Base-by-base conservation (phyloP, 768 basidiomycete species). In the Lentinus tigrinus region DNA sequence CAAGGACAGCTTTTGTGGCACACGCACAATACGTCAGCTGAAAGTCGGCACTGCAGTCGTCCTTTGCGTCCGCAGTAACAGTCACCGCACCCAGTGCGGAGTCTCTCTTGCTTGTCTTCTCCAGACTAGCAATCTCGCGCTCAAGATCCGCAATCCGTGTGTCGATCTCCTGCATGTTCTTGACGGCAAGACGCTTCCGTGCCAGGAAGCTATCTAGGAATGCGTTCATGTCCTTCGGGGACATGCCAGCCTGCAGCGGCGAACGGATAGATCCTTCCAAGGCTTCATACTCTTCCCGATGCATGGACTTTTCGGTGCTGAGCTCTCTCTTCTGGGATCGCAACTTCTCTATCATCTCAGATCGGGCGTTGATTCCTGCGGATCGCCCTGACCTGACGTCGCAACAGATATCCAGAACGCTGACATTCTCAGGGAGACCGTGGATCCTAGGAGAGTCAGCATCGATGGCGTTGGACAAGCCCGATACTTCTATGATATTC, bases 11-110 rank as follows among this genome's bases (percentile, higher is more conserved):
- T 27, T 16, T 26, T 26, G n/a, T 4, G 40, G 19, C 21, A 28
- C 4, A 69, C 81, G 28, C 58, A 84, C 83, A 74, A 63, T 85
- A 85, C 7, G 79, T 79, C 16, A 85, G 64, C 57, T 74, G 79
- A 40, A 88, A 71, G 11, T 79, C 74, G 23, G 79, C 52, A 5
- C 51, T 51, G 36, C 47, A 49, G 6, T 28, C 40, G 7, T 17
- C 14, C 34, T 47, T 27, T 10, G 63, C 54, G 16, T 54, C 7
- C 21, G 62, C 39, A 2, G 53, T 58, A 7, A 36, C 55, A 14
- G 27, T 39, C 9, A 61, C 40, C 21, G 19, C n/a, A 4, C 44
- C 55, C n/a, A n/a, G n/a, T 13, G 40, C 11, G 10, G 57, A 40
- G 8, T 61, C 36, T n/a, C 63, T 57, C 21, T 53, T 54, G 17